Conservation (phyloP, 1,284 basidiomycete species). For the Irpex sp. region DNA sequence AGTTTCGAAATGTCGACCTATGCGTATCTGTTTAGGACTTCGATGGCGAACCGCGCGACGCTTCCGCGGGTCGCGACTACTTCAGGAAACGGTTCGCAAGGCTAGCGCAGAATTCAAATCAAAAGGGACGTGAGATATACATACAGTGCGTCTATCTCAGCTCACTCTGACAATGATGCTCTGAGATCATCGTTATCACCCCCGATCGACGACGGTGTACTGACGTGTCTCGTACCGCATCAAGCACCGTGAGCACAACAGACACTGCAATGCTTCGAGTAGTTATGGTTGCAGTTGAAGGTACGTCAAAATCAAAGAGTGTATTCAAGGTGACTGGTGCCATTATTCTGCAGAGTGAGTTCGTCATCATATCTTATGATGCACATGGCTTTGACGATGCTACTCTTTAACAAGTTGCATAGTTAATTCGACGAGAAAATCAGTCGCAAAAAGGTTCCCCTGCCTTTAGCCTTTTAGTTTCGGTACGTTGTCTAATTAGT, state of each 20-base stretch:
- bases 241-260: constrained; percentile 87
- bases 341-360: constrained; percentile 65
- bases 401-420: too few relatives aligned
- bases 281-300: constrained; percentile 93
- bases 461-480: too few relatives aligned
- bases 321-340: constrained; percentile 8
- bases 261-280: constrained; percentile 88
- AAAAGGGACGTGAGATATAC: constrained; percentile 89
- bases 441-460: too few relatives aligned
- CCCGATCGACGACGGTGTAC: background rate
- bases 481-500: too few relatives aligned
- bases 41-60: constrained; percentile 69
- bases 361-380: constrained; percentile 27
- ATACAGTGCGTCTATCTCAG: constrained; percentile 63
- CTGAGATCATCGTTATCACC: background rate
- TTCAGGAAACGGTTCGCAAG: constrained; percentile 86
- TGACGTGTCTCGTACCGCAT: constrained; percentile 2
- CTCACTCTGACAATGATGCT: background rate
- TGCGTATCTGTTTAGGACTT: constrained; percentile 52
- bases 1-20: constrained; percentile 8
- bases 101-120: constrained; percentile 77
- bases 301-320: constrained; percentile 37
- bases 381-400: too few relatives aligned
- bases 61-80: constrained; percentile 78
- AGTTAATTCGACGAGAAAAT: too few relatives aligned